Conservation (phyloP, 768 basidiomycete genomes). For the Neoboletus brunneissimus region DNA sequence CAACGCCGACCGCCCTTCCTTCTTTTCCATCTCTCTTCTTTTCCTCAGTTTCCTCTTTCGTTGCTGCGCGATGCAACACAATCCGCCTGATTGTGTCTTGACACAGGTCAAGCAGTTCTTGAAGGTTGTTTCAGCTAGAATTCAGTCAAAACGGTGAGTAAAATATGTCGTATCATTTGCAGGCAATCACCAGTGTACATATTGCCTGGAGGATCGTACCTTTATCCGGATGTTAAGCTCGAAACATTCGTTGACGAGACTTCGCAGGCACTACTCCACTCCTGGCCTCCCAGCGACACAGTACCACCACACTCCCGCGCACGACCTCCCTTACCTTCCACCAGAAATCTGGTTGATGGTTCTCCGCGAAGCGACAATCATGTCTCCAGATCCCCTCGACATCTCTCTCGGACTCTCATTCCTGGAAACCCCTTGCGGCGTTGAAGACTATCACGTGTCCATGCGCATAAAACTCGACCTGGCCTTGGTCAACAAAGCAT, state of each 20-base stretch:
- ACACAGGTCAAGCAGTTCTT: constrained; percentile 18
- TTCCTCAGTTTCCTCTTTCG: neutral
- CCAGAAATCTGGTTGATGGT: constrained; percentile 67
- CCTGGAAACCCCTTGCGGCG: constrained; percentile 44
- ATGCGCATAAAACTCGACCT: constrained; percentile 52
- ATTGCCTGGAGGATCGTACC: neutral
- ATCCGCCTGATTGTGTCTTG: constrained; percentile 12
- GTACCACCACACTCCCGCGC: constrained; percentile 29
- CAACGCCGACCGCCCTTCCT: neutral
- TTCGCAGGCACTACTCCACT: constrained; percentile 5
- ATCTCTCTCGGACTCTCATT: constrained; percentile 56
- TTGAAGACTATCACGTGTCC: constrained; percentile 43
- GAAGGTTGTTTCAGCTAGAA: constrained; percentile 15
- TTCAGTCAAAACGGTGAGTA: constrained; percentile 22
- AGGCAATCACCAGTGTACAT: neutral
- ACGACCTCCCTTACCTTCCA: constrained; percentile 47
- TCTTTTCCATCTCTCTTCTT: neutral
- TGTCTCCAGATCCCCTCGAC: constrained; percentile 44
- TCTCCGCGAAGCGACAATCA: constrained; percentile 53
- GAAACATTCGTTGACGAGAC: constrained; percentile 3
- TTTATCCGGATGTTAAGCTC: neutral
- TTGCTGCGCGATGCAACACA: constrained; percentile 14
- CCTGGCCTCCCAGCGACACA: constrained; percentile 11
- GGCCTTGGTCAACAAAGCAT: constrained; percentile 53
- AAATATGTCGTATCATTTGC: neutral